Evolutionary conservation across 2,329 filamentous ascomycete species (phyloP), one percentile per base, ranked within the genome.

Genomic region (Hymenoscyphus fraxineus): DNA sequence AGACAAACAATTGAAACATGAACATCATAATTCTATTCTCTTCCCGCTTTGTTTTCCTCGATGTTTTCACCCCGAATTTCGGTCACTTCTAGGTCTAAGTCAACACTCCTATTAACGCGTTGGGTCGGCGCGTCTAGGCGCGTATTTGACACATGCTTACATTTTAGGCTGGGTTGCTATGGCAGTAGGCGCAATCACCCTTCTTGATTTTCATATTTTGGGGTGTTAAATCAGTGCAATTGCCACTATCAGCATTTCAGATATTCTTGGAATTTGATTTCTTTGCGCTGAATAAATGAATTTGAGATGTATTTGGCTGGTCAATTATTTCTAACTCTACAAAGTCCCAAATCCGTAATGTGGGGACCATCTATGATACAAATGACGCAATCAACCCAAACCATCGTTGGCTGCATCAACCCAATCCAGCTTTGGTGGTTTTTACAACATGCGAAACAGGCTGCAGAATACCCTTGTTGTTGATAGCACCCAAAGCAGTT

Each of bases 401-500:
- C 41, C 7, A 15, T 15, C 13, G 13, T 31, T 15, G 7, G 16
- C 44, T 38, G 10, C 13, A 19, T 71, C 73, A 76, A 41, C 92
- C 92, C 58, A 99, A 78, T 1, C 95, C 95, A 27, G 92, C 89
- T 75, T 93, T 96, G 10, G 86, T 88, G 44, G 87, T 91, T 79
- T 96, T 97, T 70, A 99, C 90, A 32, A 95, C 86, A 68, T 97
- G 93, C 32, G 87, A 83, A 31, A 99, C 90, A 0, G 94, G 94
- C 66, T 92, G 86, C 68, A 96, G 78, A 61, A 97, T 95, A 39
- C 95, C 95, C 76, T 95, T 91, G 76, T 96, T 97, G 68, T 96
- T 88, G 1, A 81, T 75, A 12, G 91, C 86, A 61, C 95, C 95
- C 0, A 99, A 82, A 1, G 90, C 91, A 73, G 89, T 96, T 5